Evolutionary conservation across 2,329 filamentous ascomycete species (phyloP).

Genomic region (Trichoderma sp.): DNA sequence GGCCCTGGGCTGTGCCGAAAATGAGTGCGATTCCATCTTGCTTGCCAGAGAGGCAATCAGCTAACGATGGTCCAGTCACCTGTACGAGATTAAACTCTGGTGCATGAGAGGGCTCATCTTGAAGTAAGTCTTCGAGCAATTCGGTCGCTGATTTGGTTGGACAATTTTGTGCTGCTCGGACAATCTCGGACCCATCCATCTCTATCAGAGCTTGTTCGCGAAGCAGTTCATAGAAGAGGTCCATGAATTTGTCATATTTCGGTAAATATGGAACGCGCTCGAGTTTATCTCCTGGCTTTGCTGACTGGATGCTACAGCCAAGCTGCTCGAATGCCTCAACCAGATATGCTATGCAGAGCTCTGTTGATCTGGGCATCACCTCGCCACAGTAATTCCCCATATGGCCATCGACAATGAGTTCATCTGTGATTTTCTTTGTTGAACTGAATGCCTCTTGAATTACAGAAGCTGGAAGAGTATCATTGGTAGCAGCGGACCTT

Average conservation of each 20-base stretch:
- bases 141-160: not conserved
- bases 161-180: not conserved
- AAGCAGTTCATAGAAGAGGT: not conserved
- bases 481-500: not conserved
- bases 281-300: not conserved
- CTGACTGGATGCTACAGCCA: not conserved
- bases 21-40: not conserved
- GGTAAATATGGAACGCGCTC: not conserved
- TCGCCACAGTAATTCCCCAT: not conserved
- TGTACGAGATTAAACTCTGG: not conserved
- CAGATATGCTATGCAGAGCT: not conserved
- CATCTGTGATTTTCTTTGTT: not conserved
- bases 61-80: not conserved
- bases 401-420: not conserved
- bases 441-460: not conserved
- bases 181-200: not conserved
- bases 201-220: not conserved
- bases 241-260: not conserved
- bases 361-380: not conserved
- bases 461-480: not conserved
- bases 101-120: not conserved
- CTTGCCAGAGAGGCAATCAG: not conserved
- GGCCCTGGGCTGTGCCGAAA: not conserved
- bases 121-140: not conserved
- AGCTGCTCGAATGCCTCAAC: not conserved